Evolutionary conservation across 208 protist genomes (phyloP).

Genomic region (Lotmaria passim): DNA sequence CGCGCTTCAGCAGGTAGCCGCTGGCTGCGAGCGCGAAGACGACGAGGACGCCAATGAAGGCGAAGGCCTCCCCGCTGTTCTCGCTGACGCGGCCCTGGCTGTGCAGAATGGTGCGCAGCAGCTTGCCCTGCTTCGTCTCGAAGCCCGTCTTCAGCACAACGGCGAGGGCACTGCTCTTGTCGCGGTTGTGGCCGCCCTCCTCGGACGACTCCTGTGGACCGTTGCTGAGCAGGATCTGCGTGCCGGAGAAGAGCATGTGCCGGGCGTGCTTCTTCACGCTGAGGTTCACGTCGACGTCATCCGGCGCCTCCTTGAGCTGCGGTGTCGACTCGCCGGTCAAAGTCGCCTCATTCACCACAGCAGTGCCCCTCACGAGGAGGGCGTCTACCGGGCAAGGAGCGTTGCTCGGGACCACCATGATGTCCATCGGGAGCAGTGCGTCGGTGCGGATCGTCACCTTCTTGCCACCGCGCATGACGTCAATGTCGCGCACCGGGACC

Average conservation of each 20-base stretch:
- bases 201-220: slow-evolving; percentile 54
- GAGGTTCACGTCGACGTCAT: slow-evolving; percentile 67
- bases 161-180: slow-evolving; percentile 71
- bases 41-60: slow-evolving; percentile 98
- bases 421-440: slow-evolving; percentile 95
- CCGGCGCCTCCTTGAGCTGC: slow-evolving; percentile 94
- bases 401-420: slow-evolving; percentile 90
- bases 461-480: slow-evolving; percentile 76
- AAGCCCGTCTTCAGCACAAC: slow-evolving; percentile 99
- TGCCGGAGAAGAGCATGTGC: slow-evolving; percentile 96
- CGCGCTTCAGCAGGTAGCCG: slow-evolving; percentile 95
- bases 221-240: slow-evolving; percentile 92
- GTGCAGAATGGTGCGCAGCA: slow-evolving; percentile 94
- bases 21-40: slow-evolving; percentile 95
- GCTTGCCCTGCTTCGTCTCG: slow-evolving; percentile 97
- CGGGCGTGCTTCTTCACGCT: slow-evolving; percentile 89
- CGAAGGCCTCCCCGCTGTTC: slow-evolving; percentile 95
- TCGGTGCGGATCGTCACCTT: slow-evolving; percentile 56
- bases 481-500: slow-evolving; percentile 83
- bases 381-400: slow-evolving; percentile 94
- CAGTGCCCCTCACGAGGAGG: slow-evolving; percentile 94
- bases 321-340: slow-evolving; percentile 99
- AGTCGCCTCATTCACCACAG: slow-evolving; percentile 98
- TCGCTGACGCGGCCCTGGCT: slow-evolving; percentile 95
- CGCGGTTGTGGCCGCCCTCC: slow-evolving; percentile 26